Evolutionary conservation across 73 alveolate species (phyloP).

Genomic region (Paramecium pentaurelia): DNA sequence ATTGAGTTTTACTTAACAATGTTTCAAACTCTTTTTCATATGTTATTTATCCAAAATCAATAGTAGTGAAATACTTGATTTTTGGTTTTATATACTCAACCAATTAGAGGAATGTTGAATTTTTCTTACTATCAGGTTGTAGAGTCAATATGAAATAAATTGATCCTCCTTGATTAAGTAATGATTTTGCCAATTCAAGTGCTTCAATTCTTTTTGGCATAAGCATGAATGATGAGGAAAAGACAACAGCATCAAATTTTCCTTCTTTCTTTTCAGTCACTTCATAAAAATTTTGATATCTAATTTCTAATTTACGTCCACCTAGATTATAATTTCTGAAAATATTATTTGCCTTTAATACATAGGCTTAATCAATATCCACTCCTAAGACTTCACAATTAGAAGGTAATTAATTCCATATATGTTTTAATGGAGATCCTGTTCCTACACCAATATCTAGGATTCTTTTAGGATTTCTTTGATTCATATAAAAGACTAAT

Average conservation of each 20-base stretch:
- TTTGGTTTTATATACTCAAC: slow-evolving; percentile 54
- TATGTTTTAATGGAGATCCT: slow-evolving; percentile 46
- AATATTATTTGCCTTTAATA: slow-evolving; percentile 5
- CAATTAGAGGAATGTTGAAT: not conserved
- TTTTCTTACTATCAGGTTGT: slow-evolving; percentile 47
- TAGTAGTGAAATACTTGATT: slow-evolving; percentile 51
- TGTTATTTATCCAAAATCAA: slow-evolving; percentile 55
- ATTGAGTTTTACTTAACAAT: not conserved
- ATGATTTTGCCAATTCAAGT: slow-evolving; percentile 38
- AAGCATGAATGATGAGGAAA: slow-evolving; percentile 53
- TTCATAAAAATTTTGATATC: slow-evolving; percentile 52
- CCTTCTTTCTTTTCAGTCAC: slow-evolving; percentile 54
- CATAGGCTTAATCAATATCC: slow-evolving; percentile 56
- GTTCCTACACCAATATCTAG: slow-evolving; percentile 62
- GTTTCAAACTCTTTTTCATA: slow-evolving; percentile 55
- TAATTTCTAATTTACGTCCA: slow-evolving; percentile 47
- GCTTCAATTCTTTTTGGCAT: slow-evolving; percentile 61
- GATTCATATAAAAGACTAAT: not conserved
- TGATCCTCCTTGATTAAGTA: not conserved
- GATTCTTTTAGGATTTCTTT: slow-evolving; percentile 37
- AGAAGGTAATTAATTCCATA: slow-evolving; percentile 42
- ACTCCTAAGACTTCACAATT: slow-evolving; percentile 53
- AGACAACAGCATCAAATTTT: slow-evolving; percentile 43
- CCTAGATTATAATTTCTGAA: slow-evolving; percentile 20
- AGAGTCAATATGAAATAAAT: slow-evolving; percentile 51